Evolutionary conservation across 2,329 filamentous ascomycete species (phyloP).

Genomic region (Fusarium stilboides): DNA sequence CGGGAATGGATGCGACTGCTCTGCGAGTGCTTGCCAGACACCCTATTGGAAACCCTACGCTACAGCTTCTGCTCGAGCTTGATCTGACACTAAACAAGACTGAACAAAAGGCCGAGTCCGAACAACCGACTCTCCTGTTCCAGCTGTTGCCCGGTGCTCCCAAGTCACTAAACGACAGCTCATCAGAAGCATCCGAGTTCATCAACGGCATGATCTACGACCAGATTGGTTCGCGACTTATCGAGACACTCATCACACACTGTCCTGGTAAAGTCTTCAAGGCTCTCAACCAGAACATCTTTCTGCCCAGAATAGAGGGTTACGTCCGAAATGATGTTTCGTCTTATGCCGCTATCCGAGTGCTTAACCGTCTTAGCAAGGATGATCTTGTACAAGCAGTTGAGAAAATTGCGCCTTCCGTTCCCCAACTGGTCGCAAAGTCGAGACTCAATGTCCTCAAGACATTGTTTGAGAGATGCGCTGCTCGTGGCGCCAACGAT

Average conservation of each 20-base stretch:
- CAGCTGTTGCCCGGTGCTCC: slow-evolving; percentile 84
- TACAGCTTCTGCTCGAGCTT: slow-evolving; percentile 91
- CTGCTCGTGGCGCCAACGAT: slow-evolving; percentile 73
- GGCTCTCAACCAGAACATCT: slow-evolving; percentile 82
- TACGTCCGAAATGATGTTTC: slow-evolving; percentile 92
- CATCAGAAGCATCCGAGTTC: slow-evolving; percentile 81
- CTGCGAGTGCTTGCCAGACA: slow-evolving; percentile 89
- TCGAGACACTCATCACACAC: slow-evolving; percentile 87
- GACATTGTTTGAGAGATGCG: slow-evolving; percentile 86
- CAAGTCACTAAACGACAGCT: slow-evolving; percentile 78
- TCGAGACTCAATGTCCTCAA: slow-evolving; percentile 85
- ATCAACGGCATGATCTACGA: slow-evolving; percentile 92
- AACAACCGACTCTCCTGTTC: slow-evolving; percentile 73
- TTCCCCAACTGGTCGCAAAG: slow-evolving; percentile 80
- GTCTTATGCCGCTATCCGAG: slow-evolving; percentile 86
- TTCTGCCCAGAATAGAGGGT: slow-evolving; percentile 84
- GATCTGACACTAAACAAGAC: slow-evolving; percentile 82
- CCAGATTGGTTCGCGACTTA: slow-evolving; percentile 86
- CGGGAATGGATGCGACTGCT: slow-evolving; percentile 82
- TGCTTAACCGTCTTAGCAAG: slow-evolving; percentile 87
- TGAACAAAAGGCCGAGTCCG: slow-evolving; percentile 55
- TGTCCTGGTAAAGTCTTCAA: slow-evolving; percentile 94
- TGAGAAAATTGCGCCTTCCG: slow-evolving; percentile 78
- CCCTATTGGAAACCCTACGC: slow-evolving; percentile 89
- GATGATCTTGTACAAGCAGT: slow-evolving; percentile 86